Evolutionary conservation across 495 filamentous ascomycete species (phyloP).

Genomic region (Bathelium albidoporum): DNA sequence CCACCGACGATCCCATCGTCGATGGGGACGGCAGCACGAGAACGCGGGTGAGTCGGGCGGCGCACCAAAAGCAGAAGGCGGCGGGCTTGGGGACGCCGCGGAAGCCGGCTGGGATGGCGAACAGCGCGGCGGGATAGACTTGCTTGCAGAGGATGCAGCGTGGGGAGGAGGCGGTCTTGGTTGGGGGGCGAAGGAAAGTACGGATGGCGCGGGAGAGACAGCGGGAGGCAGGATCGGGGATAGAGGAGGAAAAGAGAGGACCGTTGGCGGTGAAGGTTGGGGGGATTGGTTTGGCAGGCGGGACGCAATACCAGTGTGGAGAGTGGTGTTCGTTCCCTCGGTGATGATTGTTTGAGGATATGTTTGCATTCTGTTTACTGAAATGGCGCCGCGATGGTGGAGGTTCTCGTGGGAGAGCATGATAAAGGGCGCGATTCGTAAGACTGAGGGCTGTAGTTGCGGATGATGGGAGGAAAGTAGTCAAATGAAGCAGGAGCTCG

Average conservation of each 20-base stretch:
- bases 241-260: background rate
- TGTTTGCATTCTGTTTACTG: background rate
- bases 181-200: constrained; percentile 7
- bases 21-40: constrained; percentile 8
- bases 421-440: background rate
- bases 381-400: background rate
- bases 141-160: constrained; percentile 21
- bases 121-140: constrained; percentile 9
- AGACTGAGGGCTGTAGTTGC: constrained; percentile 5
- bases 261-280: background rate
- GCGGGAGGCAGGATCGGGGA: background rate
- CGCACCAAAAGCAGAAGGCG: background rate
- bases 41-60: background rate
- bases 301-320: too few species aligned
- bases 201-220: constrained; percentile 14
- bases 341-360: too few species aligned
- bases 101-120: background rate
- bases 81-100: constrained; percentile 12
- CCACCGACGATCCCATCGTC: too few species aligned
- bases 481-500: constrained; percentile 5
- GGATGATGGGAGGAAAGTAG: constrained; percentile 5
- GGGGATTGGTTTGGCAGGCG: too few species aligned
- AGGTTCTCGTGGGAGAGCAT: background rate
- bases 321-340: too few species aligned
- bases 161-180: constrained; percentile 2